A percentile compares a stretch with the other conserved stretches of the same genome.
Conservation (phyloP, 192 early-diverging fungal species). For the Diversispora epigaea region DNA sequence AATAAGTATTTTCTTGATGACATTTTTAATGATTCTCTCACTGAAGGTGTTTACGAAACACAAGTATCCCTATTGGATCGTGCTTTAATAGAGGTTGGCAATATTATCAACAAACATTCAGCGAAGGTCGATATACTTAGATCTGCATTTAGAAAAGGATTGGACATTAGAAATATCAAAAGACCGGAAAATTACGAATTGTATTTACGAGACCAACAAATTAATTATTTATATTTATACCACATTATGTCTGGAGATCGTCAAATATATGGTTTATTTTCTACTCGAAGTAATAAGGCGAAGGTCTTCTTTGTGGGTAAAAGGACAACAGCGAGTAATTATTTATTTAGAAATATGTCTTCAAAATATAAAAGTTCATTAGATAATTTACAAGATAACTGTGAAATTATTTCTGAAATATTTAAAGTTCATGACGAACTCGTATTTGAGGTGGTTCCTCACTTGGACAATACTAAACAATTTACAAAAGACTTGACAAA, state of each 20-base stretch:
- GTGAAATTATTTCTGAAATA: not conserved
- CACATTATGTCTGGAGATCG: conserved; percentile 63
- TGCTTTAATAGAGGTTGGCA: conserved; percentile 79
- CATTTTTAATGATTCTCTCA: conserved; percentile 82
- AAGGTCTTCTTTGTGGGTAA: conserved; percentile 78
- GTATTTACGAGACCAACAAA: conserved; percentile 41
- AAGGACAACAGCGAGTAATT: not conserved
- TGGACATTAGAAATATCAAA: conserved; percentile 44
- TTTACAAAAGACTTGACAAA: conserved; percentile 47
- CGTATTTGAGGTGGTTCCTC: not conserved
- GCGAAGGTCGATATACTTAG: conserved; percentile 40
- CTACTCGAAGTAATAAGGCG: conserved; percentile 54
- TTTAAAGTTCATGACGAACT: not conserved
- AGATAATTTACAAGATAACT: not conserved
- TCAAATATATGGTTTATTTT: conserved; percentile 71
- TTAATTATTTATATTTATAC: conserved; percentile 75
- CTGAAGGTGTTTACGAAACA: conserved; percentile 95
- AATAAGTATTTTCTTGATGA: conserved; percentile 71
- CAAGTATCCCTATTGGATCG: conserved; percentile 78
- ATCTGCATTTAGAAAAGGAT: conserved; percentile 38
- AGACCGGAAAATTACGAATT: conserved; percentile 29
- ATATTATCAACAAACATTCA: conserved; percentile 45
- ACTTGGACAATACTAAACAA: not conserved
- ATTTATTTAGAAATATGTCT: not conserved
- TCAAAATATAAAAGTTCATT: not conserved